A percentile compares a stretch with the other conserved stretches of the same genome.
phyloP scores from a whole-genome alignment of 73 alveolate genomes.

The Uronychia setigera region DNA sequence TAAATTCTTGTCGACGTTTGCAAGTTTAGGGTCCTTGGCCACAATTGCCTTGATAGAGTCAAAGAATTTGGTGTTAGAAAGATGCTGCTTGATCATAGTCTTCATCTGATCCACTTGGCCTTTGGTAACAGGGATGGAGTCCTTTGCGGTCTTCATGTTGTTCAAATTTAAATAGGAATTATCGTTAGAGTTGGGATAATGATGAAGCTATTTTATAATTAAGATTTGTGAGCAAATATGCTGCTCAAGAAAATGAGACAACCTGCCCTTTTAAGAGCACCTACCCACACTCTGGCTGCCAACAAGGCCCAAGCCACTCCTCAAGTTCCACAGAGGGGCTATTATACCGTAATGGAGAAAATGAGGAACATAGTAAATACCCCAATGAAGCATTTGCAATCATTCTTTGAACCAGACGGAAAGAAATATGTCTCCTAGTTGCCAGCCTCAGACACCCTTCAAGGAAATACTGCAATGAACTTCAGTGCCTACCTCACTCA shows the following conservation, averaged over 20 bases:
- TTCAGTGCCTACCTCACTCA: slow-evolving; percentile 61
- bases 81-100: slow-evolving; percentile 53
- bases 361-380: slow-evolving; percentile 31
- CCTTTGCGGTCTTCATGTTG: slow-evolving; percentile 17
- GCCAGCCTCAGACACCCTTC: slow-evolving; percentile 35
- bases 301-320: neutral
- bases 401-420: slow-evolving; percentile 59
- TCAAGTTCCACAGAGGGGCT: slow-evolving; percentile 14
- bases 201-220: neutral
- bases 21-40: slow-evolving; percentile 53
- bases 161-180: slow-evolving; percentile 18
- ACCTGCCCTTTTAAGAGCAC: neutral
- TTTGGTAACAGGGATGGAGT: neutral
- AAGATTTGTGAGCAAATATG: slow-evolving; percentile 10
- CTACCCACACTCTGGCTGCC: neutral
- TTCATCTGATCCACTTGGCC: slow-evolving; percentile 54
- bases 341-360: slow-evolving; percentile 50
- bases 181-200: neutral
- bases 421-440: slow-evolving; percentile 41
- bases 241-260: neutral
- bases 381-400: slow-evolving; percentile 48
- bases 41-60: slow-evolving; percentile 61
- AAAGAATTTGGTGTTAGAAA: slow-evolving; percentile 64
- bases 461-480: slow-evolving; percentile 63
- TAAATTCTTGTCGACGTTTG: slow-evolving; percentile 43